Percentiles rank a stretch among this genome's conserved stretches.
Conservation (phyloP, 2,329 filamentous ascomycete genomes). For the Xylariales sp. region DNA sequence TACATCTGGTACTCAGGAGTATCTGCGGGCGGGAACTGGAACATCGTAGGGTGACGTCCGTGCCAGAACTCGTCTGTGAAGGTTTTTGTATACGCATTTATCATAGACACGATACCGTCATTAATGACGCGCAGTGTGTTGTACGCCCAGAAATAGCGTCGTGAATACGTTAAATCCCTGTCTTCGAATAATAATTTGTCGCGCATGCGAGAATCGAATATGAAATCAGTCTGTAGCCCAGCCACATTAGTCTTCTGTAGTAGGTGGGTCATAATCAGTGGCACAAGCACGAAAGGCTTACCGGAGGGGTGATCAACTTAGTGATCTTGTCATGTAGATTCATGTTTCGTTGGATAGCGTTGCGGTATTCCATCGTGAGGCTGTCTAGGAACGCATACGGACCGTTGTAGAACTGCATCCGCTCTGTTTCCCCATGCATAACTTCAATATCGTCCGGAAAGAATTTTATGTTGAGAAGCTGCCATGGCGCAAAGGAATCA, state of each 20-base stretch:
- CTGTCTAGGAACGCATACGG: conserved; percentile 1
- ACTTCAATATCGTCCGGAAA: neutral
- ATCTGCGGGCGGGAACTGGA: neutral
- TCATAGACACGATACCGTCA: conserved; percentile 1
- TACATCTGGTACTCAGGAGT: neutral
- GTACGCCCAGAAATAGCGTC: conserved; percentile 1
- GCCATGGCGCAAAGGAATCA: conserved; percentile 1
- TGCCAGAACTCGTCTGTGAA: conserved; percentile 4
- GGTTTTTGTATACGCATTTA: neutral
- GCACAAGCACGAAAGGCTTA: too few relatives aligned
- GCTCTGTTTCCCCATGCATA: neutral
- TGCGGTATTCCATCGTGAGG: neutral
- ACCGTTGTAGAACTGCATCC: conserved; percentile 1
- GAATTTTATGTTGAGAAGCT: conserved; percentile 1
- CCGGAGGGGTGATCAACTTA: neutral
- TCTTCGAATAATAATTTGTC: conserved; percentile 2
- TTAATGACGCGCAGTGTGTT: conserved; percentile 1
- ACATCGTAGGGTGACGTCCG: neutral
- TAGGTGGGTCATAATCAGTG: too few relatives aligned
- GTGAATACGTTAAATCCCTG: neutral
- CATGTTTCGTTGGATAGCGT: neutral
- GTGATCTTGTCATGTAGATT: neutral
- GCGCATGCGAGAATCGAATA: neutral
- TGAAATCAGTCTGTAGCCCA: too few relatives aligned
- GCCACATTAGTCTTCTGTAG: too few relatives aligned